Evolutionary conservation across 1,284 basidiomycete species (phyloP).

Genomic region (Ganoderma lucidum): DNA sequence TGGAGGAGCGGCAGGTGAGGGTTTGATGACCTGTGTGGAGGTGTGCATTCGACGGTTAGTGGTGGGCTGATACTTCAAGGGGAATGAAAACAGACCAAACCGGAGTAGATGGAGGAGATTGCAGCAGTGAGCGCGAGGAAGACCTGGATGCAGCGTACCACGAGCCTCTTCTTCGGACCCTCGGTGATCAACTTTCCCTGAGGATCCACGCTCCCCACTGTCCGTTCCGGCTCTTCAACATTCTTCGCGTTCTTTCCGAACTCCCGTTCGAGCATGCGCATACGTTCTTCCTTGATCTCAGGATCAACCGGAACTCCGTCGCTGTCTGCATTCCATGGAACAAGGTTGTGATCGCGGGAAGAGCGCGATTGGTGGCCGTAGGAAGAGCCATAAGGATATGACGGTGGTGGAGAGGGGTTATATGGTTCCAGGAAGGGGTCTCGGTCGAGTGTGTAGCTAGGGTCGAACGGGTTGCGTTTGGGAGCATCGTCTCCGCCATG

Average conservation of each 20-base stretch:
- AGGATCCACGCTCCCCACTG: conserved; percentile 64
- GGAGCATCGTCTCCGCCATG: conserved; percentile 20
- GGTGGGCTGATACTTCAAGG: neutral
- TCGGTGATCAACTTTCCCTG: conserved; percentile 66
- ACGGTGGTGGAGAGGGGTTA: conserved; percentile 40
- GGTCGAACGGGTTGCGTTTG: conserved; percentile 42
- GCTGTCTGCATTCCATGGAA: conserved; percentile 38
- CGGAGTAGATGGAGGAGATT: conserved; percentile 67
- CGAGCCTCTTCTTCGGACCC: conserved; percentile 65
- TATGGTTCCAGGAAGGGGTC: conserved; percentile 42
- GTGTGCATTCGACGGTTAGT: conserved; percentile 3
- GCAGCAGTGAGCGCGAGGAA: conserved; percentile 59
- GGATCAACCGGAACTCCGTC: conserved; percentile 49
- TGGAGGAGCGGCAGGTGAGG: conserved; percentile 60
- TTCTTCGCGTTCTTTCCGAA: conserved; percentile 49
- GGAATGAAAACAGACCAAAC: conserved; percentile 54
- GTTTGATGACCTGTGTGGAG: conserved; percentile 61
- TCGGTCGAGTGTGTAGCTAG: conserved; percentile 35
- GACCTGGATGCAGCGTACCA: conserved; percentile 57
- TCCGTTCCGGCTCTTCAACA: conserved; percentile 49
- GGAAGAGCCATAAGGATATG: conserved; percentile 36
- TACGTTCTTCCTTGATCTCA: conserved; percentile 66
- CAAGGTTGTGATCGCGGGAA: conserved; percentile 36
- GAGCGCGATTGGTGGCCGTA: conserved; percentile 32
- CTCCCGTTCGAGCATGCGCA: conserved; percentile 74